Base-by-base conservation (phyloP, 345 rosid genomes). In the Brassica juncea region DNA sequence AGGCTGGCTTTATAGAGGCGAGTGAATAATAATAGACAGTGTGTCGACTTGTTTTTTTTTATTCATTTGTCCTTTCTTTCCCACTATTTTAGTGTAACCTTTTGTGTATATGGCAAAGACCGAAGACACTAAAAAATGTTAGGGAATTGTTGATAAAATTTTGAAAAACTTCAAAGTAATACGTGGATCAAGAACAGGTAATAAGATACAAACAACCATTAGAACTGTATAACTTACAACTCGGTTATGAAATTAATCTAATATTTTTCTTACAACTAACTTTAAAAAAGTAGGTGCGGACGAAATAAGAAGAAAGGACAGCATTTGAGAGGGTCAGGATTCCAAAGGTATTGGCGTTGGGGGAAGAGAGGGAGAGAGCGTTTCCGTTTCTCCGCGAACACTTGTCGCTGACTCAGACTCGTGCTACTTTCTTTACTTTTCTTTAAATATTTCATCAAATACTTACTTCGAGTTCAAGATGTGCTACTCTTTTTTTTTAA, bases 321-420 rank as follows among this genome's bases (percentile, higher is more conserved):
- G 27, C 23, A 61, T 69, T 69, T 19, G 74, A 68, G 74, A 76
- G 21, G 74, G 89, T 39, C 47, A 39, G 47, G 47, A 90, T 89
- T 90, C 98, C 94, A 86, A 88, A 79, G 86, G 81, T 77, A 66
- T 89, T 88, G 97, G 93, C 84, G 66, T 58, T 42, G 68, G 79
- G 4, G 0, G 47, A 58, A 76, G 73, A 57, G 30, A 57, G 28
- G 42, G 73, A 68, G 34, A 58, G 66, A 83, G 90, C 98, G 95
- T 94, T 87, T 93, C 95, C 94, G 93, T 86, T 89, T 93, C 86
- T 93, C 95, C 97, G 98, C 98, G 82, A 62, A 84, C 85, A 89
- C 86, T 82, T 83, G 80, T 86, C 80, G 73, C 89, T 84, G 80
- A 77, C 75, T 77, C 75, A 77, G 62, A 76, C 69, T 76, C 74